These are phyloP conservation scores for Spiromastix sp. DNA, from an alignment of 2,329 filamentous ascomycete genomes.

Conservation along the genomic window DNA sequence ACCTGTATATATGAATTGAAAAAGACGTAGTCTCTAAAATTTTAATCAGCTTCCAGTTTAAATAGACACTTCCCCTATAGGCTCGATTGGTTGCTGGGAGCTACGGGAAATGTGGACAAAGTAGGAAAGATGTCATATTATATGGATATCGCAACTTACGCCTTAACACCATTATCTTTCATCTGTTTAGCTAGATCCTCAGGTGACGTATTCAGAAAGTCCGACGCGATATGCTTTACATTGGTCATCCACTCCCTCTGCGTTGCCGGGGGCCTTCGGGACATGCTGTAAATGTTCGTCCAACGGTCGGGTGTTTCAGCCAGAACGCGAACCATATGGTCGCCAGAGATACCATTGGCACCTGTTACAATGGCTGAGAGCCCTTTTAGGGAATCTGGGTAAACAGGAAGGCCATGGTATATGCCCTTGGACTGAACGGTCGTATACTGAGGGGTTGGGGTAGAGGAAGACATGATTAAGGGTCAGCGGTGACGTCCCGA, in stretches of 20 bases:
- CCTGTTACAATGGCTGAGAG: slow-evolving; percentile 44
- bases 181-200: slow-evolving; percentile 19
- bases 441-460: too few relatives aligned
- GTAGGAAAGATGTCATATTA: background rate
- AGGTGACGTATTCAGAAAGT: slow-evolving; percentile 21
- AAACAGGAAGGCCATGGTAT: slow-evolving; percentile 41
- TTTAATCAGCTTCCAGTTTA: background rate
- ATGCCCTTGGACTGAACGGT: slow-evolving; percentile 27
- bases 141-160: slow-evolving; percentile 7
- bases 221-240: slow-evolving; percentile 34
- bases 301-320: slow-evolving; percentile 38
- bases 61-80: background rate
- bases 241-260: slow-evolving; percentile 25
- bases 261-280: slow-evolving; percentile 36
- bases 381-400: slow-evolving; percentile 30
- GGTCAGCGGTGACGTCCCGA: too few relatives aligned
- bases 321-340: slow-evolving; percentile 41
- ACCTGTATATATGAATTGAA: slow-evolving; percentile 48
- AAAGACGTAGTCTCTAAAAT: slow-evolving; percentile 36
- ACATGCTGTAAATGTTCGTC: slow-evolving; percentile 43
- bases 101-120: background rate
- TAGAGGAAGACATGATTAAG: background rate
- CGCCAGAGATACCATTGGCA: slow-evolving; percentile 45
- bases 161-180: slow-evolving; percentile 16
- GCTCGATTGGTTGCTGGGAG: too few relatives aligned